Evolutionary conservation across 805 yeast genomes (phyloP).

Genomic region (Saccharomycopsis synnaedendra): DNA sequence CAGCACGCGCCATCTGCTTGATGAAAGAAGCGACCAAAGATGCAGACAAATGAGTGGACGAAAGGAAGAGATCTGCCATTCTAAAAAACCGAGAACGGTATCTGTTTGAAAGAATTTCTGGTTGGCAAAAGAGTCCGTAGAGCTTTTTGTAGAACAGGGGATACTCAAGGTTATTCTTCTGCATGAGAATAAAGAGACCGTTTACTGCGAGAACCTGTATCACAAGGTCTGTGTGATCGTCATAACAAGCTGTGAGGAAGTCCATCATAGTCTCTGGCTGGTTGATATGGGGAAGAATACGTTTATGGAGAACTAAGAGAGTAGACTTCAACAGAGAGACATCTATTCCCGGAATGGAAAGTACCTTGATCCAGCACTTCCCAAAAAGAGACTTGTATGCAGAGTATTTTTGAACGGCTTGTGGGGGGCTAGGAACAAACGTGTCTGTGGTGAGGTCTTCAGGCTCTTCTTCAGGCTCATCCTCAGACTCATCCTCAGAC

Average conservation of each 20-base stretch:
- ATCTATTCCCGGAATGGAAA: conserved; percentile 35
- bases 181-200: conserved; percentile 81
- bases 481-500: conserved; percentile 9
- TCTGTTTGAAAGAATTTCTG: conserved; percentile 61
- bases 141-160: conserved; percentile 81
- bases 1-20: conserved; percentile 65
- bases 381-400: conserved; percentile 60
- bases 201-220: conserved; percentile 73
- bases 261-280: conserved; percentile 86
- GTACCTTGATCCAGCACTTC: conserved; percentile 47
- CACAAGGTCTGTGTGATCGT: conserved; percentile 23
- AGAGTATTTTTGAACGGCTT: conserved; percentile 26
- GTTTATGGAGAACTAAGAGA: conserved; percentile 63
- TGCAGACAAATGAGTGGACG: conserved; percentile 81
- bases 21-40: conserved; percentile 81
- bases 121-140: conserved; percentile 60
- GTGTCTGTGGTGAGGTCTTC: conserved; percentile 25
- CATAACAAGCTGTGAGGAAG: conserved; percentile 67
- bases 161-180: conserved; percentile 72
- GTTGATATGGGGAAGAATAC: conserved; percentile 70
- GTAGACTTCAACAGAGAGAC: conserved; percentile 57
- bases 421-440: conserved; percentile 36
- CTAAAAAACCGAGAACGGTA: conserved; percentile 85
- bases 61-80: conserved; percentile 70
- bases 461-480: conserved; percentile 22